These are phyloP conservation scores for Begonia fuchsioides DNA, from an alignment of 306 rosid genomes.

Conservation along the genomic window DNA sequence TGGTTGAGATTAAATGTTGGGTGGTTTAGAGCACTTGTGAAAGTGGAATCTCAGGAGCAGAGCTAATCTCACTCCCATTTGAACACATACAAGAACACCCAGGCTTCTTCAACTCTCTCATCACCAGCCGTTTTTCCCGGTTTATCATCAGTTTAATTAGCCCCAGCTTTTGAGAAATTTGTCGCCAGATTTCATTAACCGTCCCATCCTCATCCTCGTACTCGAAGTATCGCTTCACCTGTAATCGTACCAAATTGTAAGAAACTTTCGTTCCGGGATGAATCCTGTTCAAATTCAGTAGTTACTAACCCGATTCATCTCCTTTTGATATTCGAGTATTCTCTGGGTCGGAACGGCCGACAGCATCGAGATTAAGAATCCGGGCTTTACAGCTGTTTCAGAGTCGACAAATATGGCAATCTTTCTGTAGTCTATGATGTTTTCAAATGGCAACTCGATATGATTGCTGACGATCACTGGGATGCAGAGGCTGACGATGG, in stretches of 20 bases:
- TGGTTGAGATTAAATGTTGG: too few relatives aligned
- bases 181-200: conserved; percentile 83
- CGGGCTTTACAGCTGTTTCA: conserved; percentile 46
- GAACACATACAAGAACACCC: conserved; percentile 71
- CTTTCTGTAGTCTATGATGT: conserved; percentile 70
- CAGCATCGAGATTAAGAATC: conserved; percentile 49
- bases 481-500: conserved; percentile 81
- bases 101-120: conserved; percentile 22
- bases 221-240: conserved; percentile 72
- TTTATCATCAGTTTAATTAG: conserved; percentile 63
- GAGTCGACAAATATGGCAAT: conserved; percentile 72
- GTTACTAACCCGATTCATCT: conserved; percentile 58
- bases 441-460: conserved; percentile 92
- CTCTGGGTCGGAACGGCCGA: conserved; percentile 36
- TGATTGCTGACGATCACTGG: conserved; percentile 77
- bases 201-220: conserved; percentile 43
- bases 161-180: conserved; percentile 64
- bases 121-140: conserved; percentile 57
- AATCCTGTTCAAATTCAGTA: too few relatives aligned
- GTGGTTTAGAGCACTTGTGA: too few relatives aligned
- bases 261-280: too few relatives aligned
- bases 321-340: conserved; percentile 63
- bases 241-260: too few relatives aligned
- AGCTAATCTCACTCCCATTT: conserved; percentile 31
- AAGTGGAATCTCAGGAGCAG: not conserved